phyloP scores from a whole-genome alignment of 2,329 filamentous ascomycete species.

The Colletotrichum truncatum region DNA sequence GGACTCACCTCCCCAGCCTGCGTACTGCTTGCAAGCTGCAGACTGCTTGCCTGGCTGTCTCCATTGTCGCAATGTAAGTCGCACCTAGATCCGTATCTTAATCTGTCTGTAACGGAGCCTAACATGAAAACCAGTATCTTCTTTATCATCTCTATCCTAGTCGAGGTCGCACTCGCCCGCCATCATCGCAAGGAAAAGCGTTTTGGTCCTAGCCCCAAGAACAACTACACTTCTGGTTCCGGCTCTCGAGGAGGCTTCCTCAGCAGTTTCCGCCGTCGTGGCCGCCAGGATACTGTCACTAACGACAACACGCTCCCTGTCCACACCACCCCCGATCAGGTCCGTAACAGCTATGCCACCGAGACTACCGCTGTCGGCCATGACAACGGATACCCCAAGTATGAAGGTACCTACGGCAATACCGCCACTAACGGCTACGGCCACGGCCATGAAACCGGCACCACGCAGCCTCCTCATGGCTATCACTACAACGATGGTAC shows the following conservation, averaged over 20 bases:
- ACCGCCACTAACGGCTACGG: neutral
- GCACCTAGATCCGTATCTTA: too few relatives aligned
- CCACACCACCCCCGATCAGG: constrained; percentile 50
- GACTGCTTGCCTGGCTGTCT: constrained; percentile 79
- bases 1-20: constrained; percentile 57
- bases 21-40: constrained; percentile 75
- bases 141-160: constrained; percentile 76
- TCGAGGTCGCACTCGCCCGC: constrained; percentile 74
- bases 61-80: constrained; percentile 78
- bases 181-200: constrained; percentile 80
- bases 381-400: constrained; percentile 34
- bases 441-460: constrained; percentile 20
- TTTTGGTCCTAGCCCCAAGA: constrained; percentile 61
- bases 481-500: constrained; percentile 50
- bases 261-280: constrained; percentile 42
- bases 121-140: constrained; percentile 62
- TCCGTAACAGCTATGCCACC: constrained; percentile 54
- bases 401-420: constrained; percentile 15
- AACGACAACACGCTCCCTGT: constrained; percentile 45
- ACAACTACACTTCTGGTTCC: constrained; percentile 69
- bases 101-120: neutral
- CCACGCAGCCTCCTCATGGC: constrained; percentile 31
- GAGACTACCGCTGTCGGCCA: constrained; percentile 45
- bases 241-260: constrained; percentile 45
- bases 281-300: constrained; percentile 38